phyloP scores from a whole-genome alignment of 495 filamentous ascomycete genomes.

The Tuber umbilicatum region DNA sequence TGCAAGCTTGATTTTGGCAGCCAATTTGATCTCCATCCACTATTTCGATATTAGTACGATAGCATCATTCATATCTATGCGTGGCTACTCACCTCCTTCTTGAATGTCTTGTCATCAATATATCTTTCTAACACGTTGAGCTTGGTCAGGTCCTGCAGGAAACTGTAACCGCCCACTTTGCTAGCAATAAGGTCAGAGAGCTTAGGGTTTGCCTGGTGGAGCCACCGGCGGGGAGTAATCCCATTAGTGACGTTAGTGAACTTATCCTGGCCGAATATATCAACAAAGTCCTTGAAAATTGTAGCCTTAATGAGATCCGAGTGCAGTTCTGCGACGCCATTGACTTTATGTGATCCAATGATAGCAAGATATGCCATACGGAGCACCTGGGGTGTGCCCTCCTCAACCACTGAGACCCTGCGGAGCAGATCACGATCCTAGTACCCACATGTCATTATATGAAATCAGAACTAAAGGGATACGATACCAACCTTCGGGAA shows the following conservation, averaged over 20 bases:
- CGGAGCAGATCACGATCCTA: slow-evolving; percentile 70
- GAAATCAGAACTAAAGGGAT: background rate
- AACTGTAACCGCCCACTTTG: slow-evolving; percentile 74
- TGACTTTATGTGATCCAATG: slow-evolving; percentile 98
- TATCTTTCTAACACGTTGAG: slow-evolving; percentile 74
- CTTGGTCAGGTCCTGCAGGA: slow-evolving; percentile 78
- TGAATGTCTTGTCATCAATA: slow-evolving; percentile 79
- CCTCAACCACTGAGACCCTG: slow-evolving; percentile 92
- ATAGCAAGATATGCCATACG: slow-evolving; percentile 93
- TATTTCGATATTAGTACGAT: slow-evolving; percentile 21
- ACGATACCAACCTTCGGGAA: slow-evolving; percentile 58
- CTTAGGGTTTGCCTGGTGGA: slow-evolving; percentile 93
- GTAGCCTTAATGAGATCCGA: slow-evolving; percentile 95
- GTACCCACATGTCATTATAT: background rate
- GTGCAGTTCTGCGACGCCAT: slow-evolving; percentile 94
- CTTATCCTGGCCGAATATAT: slow-evolving; percentile 87
- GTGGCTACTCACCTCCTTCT: slow-evolving; percentile 85
- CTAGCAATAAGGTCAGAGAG: slow-evolving; percentile 86
- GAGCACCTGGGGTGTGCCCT: slow-evolving; percentile 95
- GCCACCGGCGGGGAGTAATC: slow-evolving; percentile 89
- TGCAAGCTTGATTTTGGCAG: slow-evolving; percentile 74
- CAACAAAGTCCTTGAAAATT: slow-evolving; percentile 98
- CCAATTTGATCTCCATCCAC: slow-evolving; percentile 44
- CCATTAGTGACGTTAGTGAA: slow-evolving; percentile 99
- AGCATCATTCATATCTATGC: slow-evolving; percentile 49